Percentiles rank a stretch among this genome's conserved stretches.
These are phyloP conservation scores for Penicillium sp. DNA, from an alignment of 2,329 filamentous ascomycete species.

Conservation along the genomic window DNA sequence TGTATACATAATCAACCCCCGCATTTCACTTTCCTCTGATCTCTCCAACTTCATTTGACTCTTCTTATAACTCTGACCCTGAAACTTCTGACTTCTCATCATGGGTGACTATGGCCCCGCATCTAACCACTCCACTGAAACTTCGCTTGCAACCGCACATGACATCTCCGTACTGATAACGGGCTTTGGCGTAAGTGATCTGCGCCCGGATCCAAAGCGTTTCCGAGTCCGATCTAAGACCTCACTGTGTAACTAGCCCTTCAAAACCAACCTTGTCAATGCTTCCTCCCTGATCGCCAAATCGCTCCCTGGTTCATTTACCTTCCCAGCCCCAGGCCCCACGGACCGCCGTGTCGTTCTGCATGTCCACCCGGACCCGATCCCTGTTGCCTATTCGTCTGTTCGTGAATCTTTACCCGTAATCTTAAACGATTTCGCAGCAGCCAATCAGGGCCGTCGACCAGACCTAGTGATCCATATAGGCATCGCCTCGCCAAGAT, in stretches of 20 bases:
- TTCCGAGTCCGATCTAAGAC: conserved; percentile 6
- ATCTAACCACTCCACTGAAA: conserved; percentile 15
- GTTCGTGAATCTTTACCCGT: conserved; percentile 64
- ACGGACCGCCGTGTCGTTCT: conserved; percentile 37
- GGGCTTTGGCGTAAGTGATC: conserved; percentile 37
- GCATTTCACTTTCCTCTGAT: not conserved
- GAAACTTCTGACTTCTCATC: not conserved
- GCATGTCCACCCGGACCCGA: conserved; percentile 60
- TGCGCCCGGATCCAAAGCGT: conserved; percentile 6
- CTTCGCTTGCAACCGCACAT: conserved; percentile 18
- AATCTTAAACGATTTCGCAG: conserved; percentile 56
- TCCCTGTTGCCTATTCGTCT: conserved; percentile 70
- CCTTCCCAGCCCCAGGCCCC: conserved; percentile 33
- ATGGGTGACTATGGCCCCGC: conserved; percentile 37
- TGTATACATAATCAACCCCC: not conserved
- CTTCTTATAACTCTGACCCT: not conserved
- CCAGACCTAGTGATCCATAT: conserved; percentile 74
- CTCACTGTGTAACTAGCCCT: conserved; percentile 58
- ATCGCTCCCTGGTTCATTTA: conserved; percentile 65
- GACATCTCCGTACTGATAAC: conserved; percentile 39
- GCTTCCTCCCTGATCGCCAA: conserved; percentile 78
- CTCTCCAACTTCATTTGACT: not conserved
- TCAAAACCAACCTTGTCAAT: conserved; percentile 72
- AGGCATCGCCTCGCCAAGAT: conserved; percentile 69
- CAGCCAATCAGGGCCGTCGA: conserved; percentile 39